These are phyloP conservation scores for Verticillium tricorpus DNA, from an alignment of 2,329 filamentous ascomycete species.

Conservation along the genomic window DNA sequence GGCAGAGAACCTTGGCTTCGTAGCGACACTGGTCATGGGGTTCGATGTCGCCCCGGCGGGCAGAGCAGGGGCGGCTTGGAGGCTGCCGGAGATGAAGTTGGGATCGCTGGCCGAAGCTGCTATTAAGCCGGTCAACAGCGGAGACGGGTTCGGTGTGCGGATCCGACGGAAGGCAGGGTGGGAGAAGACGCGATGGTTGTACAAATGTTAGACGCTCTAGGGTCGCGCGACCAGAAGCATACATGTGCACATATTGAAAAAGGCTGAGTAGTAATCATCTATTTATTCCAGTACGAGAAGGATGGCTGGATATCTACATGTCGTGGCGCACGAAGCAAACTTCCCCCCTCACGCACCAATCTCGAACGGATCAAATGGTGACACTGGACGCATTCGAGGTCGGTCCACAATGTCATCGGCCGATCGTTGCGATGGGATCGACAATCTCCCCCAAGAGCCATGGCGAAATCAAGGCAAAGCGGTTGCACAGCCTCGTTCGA, in stretches of 20 bases:
- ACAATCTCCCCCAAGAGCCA: not conserved
- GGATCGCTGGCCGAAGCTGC: not conserved
- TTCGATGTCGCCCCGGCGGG: slow-evolving; percentile 16
- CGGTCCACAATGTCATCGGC: not conserved
- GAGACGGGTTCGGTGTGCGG: slow-evolving; percentile 6
- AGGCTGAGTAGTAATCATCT: too few species aligned
- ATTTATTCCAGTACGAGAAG: too few species aligned
- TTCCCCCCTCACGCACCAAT: too few species aligned
- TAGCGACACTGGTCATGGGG: slow-evolving; percentile 15
- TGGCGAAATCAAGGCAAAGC: not conserved
- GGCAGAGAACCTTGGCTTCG: slow-evolving; percentile 21
- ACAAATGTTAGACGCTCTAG: not conserved
- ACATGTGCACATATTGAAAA: too few species aligned
- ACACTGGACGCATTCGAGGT: not conserved
- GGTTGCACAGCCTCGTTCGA: not conserved
- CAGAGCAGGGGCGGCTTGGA: not conserved
- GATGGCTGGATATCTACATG: too few species aligned
- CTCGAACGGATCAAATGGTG: too few species aligned
- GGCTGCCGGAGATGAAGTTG: not conserved
- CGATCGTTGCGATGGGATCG: not conserved
- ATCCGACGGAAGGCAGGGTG: slow-evolving; percentile 7
- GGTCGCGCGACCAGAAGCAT: too few species aligned
- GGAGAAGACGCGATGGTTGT: slow-evolving; percentile 6
- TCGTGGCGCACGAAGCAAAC: too few species aligned
- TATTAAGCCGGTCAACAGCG: slow-evolving; percentile 3